These are phyloP conservation scores for Globisporangium middletonii DNA, from an alignment of 352 stramenopile species.

Conservation along the genomic window DNA sequence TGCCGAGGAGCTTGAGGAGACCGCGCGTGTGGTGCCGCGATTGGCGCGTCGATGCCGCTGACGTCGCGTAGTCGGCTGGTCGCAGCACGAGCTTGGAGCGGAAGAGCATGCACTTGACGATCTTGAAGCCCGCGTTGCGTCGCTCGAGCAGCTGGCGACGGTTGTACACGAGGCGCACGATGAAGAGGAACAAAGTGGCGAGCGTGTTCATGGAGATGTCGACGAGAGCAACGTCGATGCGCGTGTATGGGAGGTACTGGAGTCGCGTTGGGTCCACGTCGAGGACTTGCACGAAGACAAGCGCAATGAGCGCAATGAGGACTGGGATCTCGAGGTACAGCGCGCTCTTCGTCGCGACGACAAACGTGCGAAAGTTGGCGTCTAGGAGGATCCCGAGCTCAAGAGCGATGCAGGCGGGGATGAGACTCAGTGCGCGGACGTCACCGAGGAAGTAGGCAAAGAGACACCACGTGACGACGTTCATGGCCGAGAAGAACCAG, in stretches of 20 bases:
- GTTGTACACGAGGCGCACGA: conserved; percentile 23
- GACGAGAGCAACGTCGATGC: conserved; percentile 20
- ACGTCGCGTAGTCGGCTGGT: background rate
- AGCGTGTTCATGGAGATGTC: conserved; percentile 30
- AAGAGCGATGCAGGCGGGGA: conserved; percentile 16
- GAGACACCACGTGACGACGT: conserved; percentile 17
- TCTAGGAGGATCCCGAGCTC: conserved; percentile 17
- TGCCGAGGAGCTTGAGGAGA: conserved; percentile 20
- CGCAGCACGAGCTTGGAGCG: conserved; percentile 22
- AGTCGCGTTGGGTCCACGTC: conserved; percentile 18
- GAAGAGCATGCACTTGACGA: conserved; percentile 30
- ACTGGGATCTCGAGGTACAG: conserved; percentile 6
- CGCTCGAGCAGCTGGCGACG: conserved; percentile 23
- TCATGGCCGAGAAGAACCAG: conserved; percentile 15
- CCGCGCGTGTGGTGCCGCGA: conserved; percentile 11
- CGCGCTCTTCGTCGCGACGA: conserved; percentile 1
- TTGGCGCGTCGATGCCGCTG: background rate
- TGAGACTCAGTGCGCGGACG: conserved; percentile 8
- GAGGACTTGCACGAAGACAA: conserved; percentile 19
- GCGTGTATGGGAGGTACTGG: conserved; percentile 7
- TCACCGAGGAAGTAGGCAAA: conserved; percentile 16
- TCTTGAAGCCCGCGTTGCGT: conserved; percentile 18
- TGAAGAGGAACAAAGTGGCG: conserved; percentile 26
- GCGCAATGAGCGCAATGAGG: conserved; percentile 13
- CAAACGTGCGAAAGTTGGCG: conserved; percentile 17